A percentile compares a stretch with the other conserved stretches of the same genome.
Conservation (phyloP, 2,329 filamentous ascomycete genomes). For the Biscogniauxia marginata region DNA sequence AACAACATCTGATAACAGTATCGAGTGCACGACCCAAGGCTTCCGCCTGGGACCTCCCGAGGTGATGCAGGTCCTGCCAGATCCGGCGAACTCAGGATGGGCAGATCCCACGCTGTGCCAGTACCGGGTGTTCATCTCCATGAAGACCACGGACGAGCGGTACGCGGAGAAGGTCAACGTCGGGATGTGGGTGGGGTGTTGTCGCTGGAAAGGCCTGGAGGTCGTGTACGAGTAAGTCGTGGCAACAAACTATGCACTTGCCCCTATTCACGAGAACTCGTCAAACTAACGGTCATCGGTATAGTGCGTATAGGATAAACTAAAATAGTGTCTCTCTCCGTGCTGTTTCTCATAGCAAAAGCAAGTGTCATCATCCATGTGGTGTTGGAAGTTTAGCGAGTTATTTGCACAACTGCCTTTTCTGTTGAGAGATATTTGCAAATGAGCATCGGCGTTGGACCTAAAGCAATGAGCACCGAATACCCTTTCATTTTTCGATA, state of each 20-base stretch:
- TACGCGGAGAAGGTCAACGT: conserved; percentile 30
- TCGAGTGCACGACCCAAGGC: conserved; percentile 29
- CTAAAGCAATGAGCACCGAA: no score
- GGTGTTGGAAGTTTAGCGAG: background rate
- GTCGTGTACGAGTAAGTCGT: conserved; percentile 31
- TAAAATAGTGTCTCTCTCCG: no score
- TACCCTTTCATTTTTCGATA: no score
- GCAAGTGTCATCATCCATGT: background rate
- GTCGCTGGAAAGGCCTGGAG: conserved; percentile 29
- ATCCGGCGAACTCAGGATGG: conserved; percentile 12
- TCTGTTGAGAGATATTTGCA: no score
- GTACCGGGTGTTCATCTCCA: conserved; percentile 29
- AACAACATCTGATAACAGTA: conserved; percentile 14
- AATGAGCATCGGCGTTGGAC: no score
- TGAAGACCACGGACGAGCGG: conserved; percentile 31
- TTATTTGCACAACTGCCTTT: no score
- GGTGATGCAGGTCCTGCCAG: conserved; percentile 23
- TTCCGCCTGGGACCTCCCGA: conserved; percentile 23
- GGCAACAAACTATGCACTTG: background rate
- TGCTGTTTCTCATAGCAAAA: no score
- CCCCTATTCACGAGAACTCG: background rate
- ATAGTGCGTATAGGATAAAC: conserved; percentile 25
- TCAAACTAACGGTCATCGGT: conserved; percentile 7
- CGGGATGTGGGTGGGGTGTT: conserved; percentile 31
- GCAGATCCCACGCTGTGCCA: conserved; percentile 23